Conservation (phyloP, 2,329 filamentous ascomycete genomes). For the Herpotrichia juniperi region DNA sequence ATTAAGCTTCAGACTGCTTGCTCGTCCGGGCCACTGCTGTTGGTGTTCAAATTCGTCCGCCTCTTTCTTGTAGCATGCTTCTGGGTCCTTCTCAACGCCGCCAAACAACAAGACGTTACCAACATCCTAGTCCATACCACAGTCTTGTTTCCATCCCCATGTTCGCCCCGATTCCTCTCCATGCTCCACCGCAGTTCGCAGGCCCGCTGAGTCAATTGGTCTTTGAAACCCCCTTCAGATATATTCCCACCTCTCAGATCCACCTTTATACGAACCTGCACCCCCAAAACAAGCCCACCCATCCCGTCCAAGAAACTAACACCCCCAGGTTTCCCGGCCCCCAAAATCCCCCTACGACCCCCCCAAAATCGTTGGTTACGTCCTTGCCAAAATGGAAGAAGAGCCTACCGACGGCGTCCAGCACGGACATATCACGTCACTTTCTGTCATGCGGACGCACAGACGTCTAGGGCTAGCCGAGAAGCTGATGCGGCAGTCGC, state of each 20-base stretch:
- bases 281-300: background rate
- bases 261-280: background rate
- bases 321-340: constrained; percentile 69
- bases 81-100: too few species aligned
- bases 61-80: too few species aligned
- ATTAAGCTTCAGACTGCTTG: too few species aligned
- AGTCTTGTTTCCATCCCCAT: too few species aligned
- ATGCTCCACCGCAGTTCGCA: too few species aligned
- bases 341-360: constrained; percentile 82
- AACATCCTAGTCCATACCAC: too few species aligned
- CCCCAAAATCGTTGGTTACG: constrained; percentile 97
- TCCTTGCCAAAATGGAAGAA: constrained; percentile 99
- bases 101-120: too few species aligned
- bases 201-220: too few species aligned
- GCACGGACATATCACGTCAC: constrained; percentile 94
- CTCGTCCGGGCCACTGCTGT: too few species aligned
- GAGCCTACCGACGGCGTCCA: constrained; percentile 88
- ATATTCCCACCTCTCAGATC: background rate
- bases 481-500: constrained; percentile 93
- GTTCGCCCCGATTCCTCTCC: too few species aligned
- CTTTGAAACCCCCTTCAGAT: too few species aligned
- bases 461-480: constrained; percentile 89
- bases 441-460: constrained; percentile 97
- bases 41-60: too few species aligned
- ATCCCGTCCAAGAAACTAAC: background rate